Conservation (phyloP, 352 stramenopile species). For the Globisporangium heterothallicum region DNA sequence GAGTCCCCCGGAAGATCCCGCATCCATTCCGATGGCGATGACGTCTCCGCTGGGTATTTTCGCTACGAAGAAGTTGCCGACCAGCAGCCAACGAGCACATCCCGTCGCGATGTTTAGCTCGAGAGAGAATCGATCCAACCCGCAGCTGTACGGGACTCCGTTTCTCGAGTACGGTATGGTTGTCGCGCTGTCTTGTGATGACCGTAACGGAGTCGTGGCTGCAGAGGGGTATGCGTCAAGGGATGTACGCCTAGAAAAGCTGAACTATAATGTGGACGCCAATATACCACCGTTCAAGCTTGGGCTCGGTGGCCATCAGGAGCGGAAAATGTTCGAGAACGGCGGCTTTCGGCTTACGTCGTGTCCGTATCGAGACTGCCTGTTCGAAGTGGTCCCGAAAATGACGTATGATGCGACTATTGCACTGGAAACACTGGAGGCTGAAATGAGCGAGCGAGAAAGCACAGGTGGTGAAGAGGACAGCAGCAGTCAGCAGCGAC, state of each 20-base stretch:
- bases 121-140: slow-evolving; percentile 18
- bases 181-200: slow-evolving; percentile 54
- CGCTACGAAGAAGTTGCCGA: slow-evolving; percentile 31
- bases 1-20: slow-evolving; percentile 17
- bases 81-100: slow-evolving; percentile 25
- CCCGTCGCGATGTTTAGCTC: slow-evolving; percentile 29
- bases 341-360: slow-evolving; percentile 31
- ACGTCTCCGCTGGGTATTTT: slow-evolving; percentile 43
- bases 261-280: slow-evolving; percentile 27
- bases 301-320: slow-evolving; percentile 38
- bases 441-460: slow-evolving; percentile 2
- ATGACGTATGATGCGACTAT: slow-evolving; percentile 70
- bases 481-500: slow-evolving; percentile 1
- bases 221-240: slow-evolving; percentile 52
- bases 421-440: slow-evolving; percentile 24
- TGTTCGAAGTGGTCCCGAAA: slow-evolving; percentile 70
- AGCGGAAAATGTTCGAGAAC: slow-evolving; percentile 30
- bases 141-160: slow-evolving; percentile 22
- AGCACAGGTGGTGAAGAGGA: neutral
- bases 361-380: slow-evolving; percentile 57
- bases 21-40: slow-evolving; percentile 16
- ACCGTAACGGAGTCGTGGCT: slow-evolving; percentile 43
- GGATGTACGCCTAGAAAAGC: slow-evolving; percentile 48
- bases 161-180: slow-evolving; percentile 75
- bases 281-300: slow-evolving; percentile 25